Conservation (phyloP, 1,139 yeast species). For the Saccharomyces hybrid region DNA sequence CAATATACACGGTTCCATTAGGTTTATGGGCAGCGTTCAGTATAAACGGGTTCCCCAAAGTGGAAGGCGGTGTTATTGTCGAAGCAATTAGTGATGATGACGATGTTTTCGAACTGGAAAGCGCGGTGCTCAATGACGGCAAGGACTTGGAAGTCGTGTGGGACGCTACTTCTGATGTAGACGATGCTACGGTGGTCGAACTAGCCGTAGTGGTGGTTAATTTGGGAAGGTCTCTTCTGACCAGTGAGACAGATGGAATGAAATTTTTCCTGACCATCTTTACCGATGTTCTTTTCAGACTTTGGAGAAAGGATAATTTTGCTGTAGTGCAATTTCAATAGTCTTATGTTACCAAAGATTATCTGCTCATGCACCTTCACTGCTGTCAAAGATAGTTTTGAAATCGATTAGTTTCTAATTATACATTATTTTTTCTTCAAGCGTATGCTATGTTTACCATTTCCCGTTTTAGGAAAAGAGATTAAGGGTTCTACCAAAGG, state of each 20-base stretch:
- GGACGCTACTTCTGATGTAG: constrained; percentile 15
- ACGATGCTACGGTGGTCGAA: constrained; percentile 18
- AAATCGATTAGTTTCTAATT: not conserved
- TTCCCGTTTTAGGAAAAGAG: constrained; percentile 3
- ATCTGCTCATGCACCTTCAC: not conserved
- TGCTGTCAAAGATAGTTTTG: not conserved
- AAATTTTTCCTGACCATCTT: not conserved
- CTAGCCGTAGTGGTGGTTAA: constrained; percentile 2
- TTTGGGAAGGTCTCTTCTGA: constrained; percentile 1
- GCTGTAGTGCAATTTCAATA: too few species aligned
- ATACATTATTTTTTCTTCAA: not conserved
- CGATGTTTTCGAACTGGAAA: not conserved
- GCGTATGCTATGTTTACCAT: constrained; percentile 2
- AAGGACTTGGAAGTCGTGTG: constrained; percentile 27
- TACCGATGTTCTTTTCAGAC: not conserved
- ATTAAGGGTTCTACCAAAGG: not conserved
- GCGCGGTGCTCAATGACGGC: not conserved
- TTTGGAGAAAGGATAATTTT: not conserved
- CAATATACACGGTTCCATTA: constrained; percentile 72
- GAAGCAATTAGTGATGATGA: not conserved
- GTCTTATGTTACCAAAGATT: not conserved
- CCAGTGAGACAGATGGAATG: not conserved
- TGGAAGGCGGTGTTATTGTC: constrained; percentile 52
- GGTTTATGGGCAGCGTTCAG: constrained; percentile 41
- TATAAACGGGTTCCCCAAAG: constrained; percentile 54